These are phyloP conservation scores for Boletus eberwhitei DNA, from an alignment of 768 basidiomycete genomes.

Conservation along the genomic window DNA sequence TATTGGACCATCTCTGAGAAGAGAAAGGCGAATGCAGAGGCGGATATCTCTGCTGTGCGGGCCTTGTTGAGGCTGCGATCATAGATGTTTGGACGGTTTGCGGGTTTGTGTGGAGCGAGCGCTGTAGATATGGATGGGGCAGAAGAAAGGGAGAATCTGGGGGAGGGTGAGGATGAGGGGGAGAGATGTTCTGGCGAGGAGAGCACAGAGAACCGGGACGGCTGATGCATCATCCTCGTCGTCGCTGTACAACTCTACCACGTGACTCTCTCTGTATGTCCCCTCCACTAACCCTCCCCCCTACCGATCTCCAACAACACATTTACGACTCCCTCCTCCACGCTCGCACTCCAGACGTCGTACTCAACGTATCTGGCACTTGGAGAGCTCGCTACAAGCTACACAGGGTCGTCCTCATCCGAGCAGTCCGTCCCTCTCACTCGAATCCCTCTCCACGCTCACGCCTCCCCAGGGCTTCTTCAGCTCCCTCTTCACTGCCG, in stretches of 20 bases:
- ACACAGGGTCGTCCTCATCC: conserved; percentile 85
- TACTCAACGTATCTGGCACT: conserved; percentile 61
- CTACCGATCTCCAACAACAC: conserved; percentile 65
- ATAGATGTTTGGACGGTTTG: conserved; percentile 72
- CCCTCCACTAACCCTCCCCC: conserved; percentile 40
- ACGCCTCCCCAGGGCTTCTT: conserved; percentile 69
- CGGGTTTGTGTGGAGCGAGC: conserved; percentile 42
- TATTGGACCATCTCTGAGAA: conserved; percentile 95
- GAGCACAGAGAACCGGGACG: conserved; percentile 61
- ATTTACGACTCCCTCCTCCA: conserved; percentile 72
- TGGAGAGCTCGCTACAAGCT: conserved; percentile 75
- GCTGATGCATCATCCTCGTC: conserved; percentile 51
- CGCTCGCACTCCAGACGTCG: conserved; percentile 74
- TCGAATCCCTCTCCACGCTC: not conserved
- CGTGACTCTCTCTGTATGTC: conserved; percentile 28
- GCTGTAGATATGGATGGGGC: conserved; percentile 34
- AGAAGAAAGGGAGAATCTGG: conserved; percentile 68
- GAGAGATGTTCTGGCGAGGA: conserved; percentile 46
- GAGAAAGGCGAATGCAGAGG: conserved; percentile 82
- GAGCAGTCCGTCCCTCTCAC: conserved; percentile 54
- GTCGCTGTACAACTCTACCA: conserved; percentile 4
- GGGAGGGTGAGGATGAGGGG: conserved; percentile 53
- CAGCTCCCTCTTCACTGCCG: conserved; percentile 78
- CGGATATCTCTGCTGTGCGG: conserved; percentile 76
- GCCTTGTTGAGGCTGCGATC: conserved; percentile 89